These are phyloP conservation scores for Colletotrichum kahawae DNA, from an alignment of 2,329 filamentous ascomycete species.

Conservation along the genomic window DNA sequence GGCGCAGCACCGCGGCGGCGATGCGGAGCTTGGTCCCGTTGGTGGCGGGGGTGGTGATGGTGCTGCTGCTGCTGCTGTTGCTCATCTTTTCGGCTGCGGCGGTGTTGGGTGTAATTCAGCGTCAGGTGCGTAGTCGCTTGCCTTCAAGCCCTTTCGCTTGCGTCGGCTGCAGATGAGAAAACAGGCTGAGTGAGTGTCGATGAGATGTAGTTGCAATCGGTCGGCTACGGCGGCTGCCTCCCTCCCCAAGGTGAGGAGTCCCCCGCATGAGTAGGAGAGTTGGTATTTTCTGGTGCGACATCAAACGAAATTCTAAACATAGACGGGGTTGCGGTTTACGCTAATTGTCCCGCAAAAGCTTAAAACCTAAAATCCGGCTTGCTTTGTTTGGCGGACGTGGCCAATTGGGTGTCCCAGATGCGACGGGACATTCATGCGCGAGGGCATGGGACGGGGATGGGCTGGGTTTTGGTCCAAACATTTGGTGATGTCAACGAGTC, in stretches of 20 bases:
- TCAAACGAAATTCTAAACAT: conserved; percentile 14
- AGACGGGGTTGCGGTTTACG: background rate
- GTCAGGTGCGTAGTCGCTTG: background rate
- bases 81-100: background rate
- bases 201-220: background rate
- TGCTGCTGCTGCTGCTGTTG: background rate
- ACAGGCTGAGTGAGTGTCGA: background rate
- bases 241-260: background rate
- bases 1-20: conserved; percentile 7
- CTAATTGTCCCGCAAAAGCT: background rate
- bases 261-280: background rate
- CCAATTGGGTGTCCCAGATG: background rate
- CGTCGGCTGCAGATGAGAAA: background rate
- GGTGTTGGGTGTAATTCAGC: background rate
- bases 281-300: background rate
- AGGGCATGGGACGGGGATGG: background rate
- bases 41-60: background rate
- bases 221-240: background rate
- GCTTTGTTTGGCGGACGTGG: background rate
- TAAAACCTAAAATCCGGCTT: background rate
- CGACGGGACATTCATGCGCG: background rate
- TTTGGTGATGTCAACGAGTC: background rate
- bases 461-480: background rate
- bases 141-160: background rate
- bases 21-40: background rate